phyloP scores from a whole-genome alignment of 2,329 filamentous ascomycete species.

The Cercospora sesami region DNA sequence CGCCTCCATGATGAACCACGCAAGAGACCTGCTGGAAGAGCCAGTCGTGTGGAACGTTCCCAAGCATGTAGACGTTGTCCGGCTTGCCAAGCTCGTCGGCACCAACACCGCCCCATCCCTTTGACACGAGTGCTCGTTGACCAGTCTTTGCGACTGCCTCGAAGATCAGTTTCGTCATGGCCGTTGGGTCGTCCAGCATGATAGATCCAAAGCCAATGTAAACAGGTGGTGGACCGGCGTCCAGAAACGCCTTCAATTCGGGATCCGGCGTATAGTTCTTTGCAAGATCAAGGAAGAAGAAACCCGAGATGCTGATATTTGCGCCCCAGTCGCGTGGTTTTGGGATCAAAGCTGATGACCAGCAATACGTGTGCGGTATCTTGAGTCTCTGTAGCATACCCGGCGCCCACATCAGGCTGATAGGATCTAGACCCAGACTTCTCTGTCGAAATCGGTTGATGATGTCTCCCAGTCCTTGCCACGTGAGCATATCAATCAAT shows the following conservation, averaged over 20 bases:
- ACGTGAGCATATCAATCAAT: conserved; percentile 86
- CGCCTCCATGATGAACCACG: conserved; percentile 61
- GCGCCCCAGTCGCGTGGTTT: conserved; percentile 75
- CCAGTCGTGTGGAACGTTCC: conserved; percentile 60
- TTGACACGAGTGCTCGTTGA: conserved; percentile 55
- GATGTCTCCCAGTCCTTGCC: conserved; percentile 87
- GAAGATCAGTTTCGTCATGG: conserved; percentile 70
- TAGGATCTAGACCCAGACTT: conserved; percentile 70
- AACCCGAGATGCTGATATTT: conserved; percentile 72
- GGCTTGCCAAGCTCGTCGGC: conserved; percentile 43
- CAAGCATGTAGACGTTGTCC: conserved; percentile 53
- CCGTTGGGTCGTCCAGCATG: conserved; percentile 73
- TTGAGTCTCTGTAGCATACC: conserved; percentile 72
- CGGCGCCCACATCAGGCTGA: conserved; percentile 80
- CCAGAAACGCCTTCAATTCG: conserved; percentile 66
- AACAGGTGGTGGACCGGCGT: conserved; percentile 68
- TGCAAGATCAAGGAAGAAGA: conserved; percentile 71
- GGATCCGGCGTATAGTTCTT: conserved; percentile 65
- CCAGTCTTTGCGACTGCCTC: conserved; percentile 61
- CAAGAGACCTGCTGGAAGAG: conserved; percentile 57
- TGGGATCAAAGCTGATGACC: conserved; percentile 78
- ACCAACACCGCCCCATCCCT: conserved; percentile 55
- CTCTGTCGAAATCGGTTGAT: conserved; percentile 84
- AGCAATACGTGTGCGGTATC: conserved; percentile 88
- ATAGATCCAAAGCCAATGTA: conserved; percentile 86